Evolutionary conservation across 2,329 filamentous ascomycete species (phyloP).

Genomic region (Hypoxylon sp.): DNA sequence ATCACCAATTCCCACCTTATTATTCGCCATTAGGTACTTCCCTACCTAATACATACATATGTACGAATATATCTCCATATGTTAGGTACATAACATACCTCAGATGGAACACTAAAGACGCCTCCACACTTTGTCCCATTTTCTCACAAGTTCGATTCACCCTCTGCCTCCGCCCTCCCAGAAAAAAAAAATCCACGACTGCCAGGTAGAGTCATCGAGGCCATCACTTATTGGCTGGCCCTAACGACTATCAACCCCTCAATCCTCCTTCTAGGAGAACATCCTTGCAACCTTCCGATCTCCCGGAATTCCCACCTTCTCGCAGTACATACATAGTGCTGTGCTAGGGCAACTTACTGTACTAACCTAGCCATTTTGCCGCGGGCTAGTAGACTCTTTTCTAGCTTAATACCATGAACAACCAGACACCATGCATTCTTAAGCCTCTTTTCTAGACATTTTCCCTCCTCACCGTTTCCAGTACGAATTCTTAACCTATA

Average conservation of each 20-base stretch:
- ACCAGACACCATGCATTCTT: conserved; percentile 13
- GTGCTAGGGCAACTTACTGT: conserved; percentile 40
- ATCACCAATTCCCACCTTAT: not conserved
- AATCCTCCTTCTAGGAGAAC: conserved; percentile 33
- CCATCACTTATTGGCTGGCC: conserved; percentile 33
- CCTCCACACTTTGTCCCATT: conserved; percentile 1
- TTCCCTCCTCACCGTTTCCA: conserved; percentile 23
- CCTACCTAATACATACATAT: not conserved
- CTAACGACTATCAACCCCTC: conserved; percentile 40
- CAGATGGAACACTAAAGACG: not conserved
- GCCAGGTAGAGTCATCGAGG: conserved; percentile 36
- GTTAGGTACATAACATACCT: not conserved
- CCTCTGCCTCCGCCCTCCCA: conserved; percentile 1
- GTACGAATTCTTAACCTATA: conserved; percentile 15
- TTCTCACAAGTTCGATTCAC: not conserved
- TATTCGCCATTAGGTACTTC: not conserved
- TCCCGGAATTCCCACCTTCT: conserved; percentile 48
- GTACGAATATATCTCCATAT: not conserved
- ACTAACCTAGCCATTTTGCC: conserved; percentile 36
- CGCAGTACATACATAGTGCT: conserved; percentile 40
- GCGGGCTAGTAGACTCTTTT: conserved; percentile 30
- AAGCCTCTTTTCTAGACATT: conserved; percentile 32
- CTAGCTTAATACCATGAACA: conserved; percentile 30
- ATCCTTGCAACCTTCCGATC: conserved; percentile 48
- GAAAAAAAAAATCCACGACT: conserved; percentile 4